Evolutionary conservation across 257 asterid genomes (phyloP).

Genomic region (Nyctanthes arbortristis): DNA sequence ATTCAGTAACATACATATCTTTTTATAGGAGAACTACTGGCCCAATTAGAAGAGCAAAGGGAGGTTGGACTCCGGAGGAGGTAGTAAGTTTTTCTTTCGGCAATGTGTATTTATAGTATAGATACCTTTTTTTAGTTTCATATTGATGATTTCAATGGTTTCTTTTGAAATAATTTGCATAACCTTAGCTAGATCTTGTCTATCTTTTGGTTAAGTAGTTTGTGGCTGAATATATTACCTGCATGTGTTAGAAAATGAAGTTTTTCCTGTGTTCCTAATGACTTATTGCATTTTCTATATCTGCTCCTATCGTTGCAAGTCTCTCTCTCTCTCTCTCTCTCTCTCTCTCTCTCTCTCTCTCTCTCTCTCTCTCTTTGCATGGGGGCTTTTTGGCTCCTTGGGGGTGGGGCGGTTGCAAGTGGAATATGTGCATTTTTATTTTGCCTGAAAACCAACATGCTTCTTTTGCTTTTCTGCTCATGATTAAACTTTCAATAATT

Average conservation of each 20-base stretch:
- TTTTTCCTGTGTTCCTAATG: not conserved
- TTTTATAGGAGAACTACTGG: constrained; percentile 86
- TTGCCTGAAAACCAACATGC: not conserved
- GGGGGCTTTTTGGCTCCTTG: not conserved
- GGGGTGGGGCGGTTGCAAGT: not conserved
- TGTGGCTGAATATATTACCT: not conserved
- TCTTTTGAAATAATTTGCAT: constrained; percentile 3
- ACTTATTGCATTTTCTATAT: not conserved
- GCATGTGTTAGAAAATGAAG: not conserved
- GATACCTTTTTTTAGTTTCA: constrained; percentile 16
- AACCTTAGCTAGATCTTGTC: not conserved
- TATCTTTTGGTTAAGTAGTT: constrained; percentile 10
- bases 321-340: too few species aligned
- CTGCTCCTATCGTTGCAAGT: not conserved
- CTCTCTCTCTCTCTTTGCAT: too few species aligned
- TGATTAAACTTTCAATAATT: constrained; percentile 1
- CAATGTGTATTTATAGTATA: constrained; percentile 17
- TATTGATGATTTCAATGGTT: constrained; percentile 12
- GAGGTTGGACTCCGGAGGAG: constrained; percentile 99
- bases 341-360: too few species aligned
- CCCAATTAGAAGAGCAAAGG: constrained; percentile 98
- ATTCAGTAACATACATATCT: constrained; percentile 19
- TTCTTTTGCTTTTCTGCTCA: constrained; percentile 2
- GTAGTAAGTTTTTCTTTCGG: constrained; percentile 36
- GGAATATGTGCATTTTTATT: not conserved